Conservation (phyloP, 768 basidiomycete genomes). For the Scleroderma citrinum region DNA sequence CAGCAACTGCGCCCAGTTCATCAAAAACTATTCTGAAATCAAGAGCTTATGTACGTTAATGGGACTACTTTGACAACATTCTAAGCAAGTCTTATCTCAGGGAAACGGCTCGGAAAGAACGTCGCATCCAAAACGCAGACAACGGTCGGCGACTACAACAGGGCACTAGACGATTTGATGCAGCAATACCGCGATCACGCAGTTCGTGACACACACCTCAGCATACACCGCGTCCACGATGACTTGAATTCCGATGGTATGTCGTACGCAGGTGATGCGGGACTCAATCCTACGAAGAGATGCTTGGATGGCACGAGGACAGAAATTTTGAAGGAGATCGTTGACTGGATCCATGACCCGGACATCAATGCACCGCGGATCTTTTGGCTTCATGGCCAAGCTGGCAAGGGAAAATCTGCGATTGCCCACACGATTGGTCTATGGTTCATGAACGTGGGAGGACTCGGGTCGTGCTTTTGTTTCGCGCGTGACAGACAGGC, state of each 20-base stretch:
- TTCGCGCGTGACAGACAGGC: not conserved
- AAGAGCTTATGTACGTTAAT: not conserved
- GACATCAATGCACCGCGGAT: not conserved
- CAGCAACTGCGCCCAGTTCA: slow-evolving; percentile 13
- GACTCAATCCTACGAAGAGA: not conserved
- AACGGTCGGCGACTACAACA: not conserved
- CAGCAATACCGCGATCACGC: not conserved
- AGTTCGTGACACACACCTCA: not conserved
- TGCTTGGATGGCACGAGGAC: not conserved
- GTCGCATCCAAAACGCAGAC: not conserved
- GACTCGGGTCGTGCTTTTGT: slow-evolving; percentile 1
- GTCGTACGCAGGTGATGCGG: not conserved
- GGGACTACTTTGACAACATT: not conserved
- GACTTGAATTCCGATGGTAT: not conserved
- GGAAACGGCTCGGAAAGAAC: not conserved
- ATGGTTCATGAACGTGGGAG: not conserved
- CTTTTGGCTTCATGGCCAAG: not conserved
- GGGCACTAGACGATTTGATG: not conserved
- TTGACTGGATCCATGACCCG: not conserved
- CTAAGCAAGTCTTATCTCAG: not conserved
- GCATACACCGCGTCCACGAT: not conserved
- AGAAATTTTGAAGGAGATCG: not conserved
- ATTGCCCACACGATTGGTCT: slow-evolving; percentile 1
- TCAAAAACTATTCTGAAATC: not conserved
- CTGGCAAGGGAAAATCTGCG: not conserved